These are phyloP conservation scores for Lantana camara DNA, from an alignment of 257 asterid species.

Conservation along the genomic window DNA sequence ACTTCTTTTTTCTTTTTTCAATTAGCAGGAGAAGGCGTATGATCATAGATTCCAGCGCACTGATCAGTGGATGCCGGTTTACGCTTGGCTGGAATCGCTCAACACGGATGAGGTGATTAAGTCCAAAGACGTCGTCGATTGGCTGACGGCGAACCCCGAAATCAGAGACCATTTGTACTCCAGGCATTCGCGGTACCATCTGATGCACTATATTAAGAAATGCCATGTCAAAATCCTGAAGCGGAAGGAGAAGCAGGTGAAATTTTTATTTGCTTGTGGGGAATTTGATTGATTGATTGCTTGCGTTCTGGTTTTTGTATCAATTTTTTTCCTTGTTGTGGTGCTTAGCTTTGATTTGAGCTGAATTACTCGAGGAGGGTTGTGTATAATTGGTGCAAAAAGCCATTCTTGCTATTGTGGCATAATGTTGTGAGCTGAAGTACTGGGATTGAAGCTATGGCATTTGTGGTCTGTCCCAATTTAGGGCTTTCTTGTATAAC, in stretches of 20 bases:
- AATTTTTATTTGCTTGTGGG: neutral
- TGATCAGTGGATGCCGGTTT: slow-evolving; percentile 96
- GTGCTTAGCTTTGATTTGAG: neutral
- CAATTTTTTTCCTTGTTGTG: neutral
- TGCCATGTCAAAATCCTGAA: slow-evolving; percentile 90
- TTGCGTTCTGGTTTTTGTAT: neutral
- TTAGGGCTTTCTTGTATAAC: neutral
- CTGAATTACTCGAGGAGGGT: neutral
- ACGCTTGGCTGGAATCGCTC: slow-evolving; percentile 85
- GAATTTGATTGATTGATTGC: neutral
- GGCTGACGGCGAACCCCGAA: slow-evolving; percentile 76
- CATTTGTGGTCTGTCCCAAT: slow-evolving; percentile 4
- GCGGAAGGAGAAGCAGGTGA: slow-evolving; percentile 79
- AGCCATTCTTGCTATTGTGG: no score
- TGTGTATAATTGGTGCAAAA: neutral
- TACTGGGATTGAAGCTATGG: neutral
- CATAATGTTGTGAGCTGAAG: neutral
- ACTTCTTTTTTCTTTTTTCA: neutral
- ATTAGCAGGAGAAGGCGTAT: slow-evolving; percentile 37
- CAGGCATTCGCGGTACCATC: slow-evolving; percentile 90
- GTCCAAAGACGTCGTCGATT: slow-evolving; percentile 78
- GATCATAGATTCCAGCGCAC: slow-evolving; percentile 97
- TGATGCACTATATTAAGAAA: slow-evolving; percentile 90
- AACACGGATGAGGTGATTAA: slow-evolving; percentile 77
- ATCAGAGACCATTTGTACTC: slow-evolving; percentile 75